Conservation (phyloP, 805 yeast genomes). For the Candida vartiovaarae region DNA sequence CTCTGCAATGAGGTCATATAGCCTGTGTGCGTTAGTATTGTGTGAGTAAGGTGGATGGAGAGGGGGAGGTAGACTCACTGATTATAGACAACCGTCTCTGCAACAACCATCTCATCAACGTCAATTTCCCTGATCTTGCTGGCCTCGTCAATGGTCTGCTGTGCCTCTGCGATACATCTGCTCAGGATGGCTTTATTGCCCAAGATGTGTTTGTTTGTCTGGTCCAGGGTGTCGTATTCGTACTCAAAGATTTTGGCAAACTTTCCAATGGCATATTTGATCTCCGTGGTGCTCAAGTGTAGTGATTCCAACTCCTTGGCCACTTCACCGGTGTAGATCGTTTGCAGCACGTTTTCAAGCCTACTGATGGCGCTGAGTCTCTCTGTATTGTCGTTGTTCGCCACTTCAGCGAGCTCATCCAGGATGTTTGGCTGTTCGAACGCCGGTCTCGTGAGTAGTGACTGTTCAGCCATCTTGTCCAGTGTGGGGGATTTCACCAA, state of each 20-base stretch:
- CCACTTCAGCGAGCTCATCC: constrained; percentile 9
- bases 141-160: constrained; percentile 27
- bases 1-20: constrained; percentile 56
- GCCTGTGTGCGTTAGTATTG: constrained; percentile 7
- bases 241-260: constrained; percentile 29
- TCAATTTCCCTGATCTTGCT: constrained; percentile 25
- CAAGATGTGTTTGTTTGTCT: constrained; percentile 20
- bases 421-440: constrained; percentile 20
- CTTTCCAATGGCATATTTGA: constrained; percentile 30
- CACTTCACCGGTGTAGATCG: constrained; percentile 19
- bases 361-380: constrained; percentile 4
- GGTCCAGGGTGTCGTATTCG: constrained; percentile 27
- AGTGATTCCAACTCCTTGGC: constrained; percentile 16
- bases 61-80: constrained; percentile 30
- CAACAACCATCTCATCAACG: constrained; percentile 38
- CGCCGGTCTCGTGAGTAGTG: constrained; percentile 3
- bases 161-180: constrained; percentile 24
- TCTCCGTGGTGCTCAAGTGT: constrained; percentile 17
- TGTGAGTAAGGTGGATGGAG: background rate
- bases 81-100: constrained; percentile 45
- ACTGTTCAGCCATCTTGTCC: constrained; percentile 7
- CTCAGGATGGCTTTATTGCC: constrained; percentile 25
- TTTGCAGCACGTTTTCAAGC: constrained; percentile 19
- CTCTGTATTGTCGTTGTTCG: constrained; percentile 1
- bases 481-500: constrained; percentile 15